A percentile compares a stretch with the other conserved stretches of the same genome.
Conservation (phyloP, 306 rosid species). For the Dryas alaskensis region DNA sequence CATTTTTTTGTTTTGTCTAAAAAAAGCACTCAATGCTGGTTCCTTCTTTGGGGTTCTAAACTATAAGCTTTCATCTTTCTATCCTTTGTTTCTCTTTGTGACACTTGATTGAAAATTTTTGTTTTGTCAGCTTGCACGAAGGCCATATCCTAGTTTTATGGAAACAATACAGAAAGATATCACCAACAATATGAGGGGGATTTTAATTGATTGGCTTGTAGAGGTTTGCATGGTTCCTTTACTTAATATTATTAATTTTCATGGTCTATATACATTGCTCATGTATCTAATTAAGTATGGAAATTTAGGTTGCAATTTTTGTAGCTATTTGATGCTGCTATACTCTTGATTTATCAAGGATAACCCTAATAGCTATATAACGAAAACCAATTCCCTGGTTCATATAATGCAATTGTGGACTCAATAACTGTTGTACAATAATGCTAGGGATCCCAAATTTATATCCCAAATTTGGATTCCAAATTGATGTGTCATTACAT, state of each 20-base stretch:
- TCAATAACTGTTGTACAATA: neutral
- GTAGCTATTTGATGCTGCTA: conserved; percentile 11
- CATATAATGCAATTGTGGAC: neutral
- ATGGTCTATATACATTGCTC: neutral
- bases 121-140: conserved; percentile 58
- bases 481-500: too few species aligned
- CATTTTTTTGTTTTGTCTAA: neutral
- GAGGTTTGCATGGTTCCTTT: conserved; percentile 59
- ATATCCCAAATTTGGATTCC: too few species aligned
- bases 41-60: conserved; percentile 1
- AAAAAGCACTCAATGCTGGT: neutral
- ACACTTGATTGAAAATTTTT: conserved; percentile 15
- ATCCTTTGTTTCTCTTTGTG: conserved; percentile 6
- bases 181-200: conserved; percentile 81
- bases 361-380: neutral
- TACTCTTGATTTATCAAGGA: neutral
- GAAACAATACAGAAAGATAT: conserved; percentile 71
- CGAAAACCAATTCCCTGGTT: neutral
- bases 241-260: neutral
- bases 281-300: neutral
- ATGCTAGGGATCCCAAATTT: too few species aligned
- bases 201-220: conserved; percentile 94
- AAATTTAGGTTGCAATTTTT: neutral
- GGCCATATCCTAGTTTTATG: conserved; percentile 64
- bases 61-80: conserved; percentile 15